Percentiles rank a stretch among this genome's conserved stretches.
These are phyloP conservation scores for Penicillium sp. DNA, from an alignment of 2,329 filamentous ascomycete genomes.

Conservation along the genomic window DNA sequence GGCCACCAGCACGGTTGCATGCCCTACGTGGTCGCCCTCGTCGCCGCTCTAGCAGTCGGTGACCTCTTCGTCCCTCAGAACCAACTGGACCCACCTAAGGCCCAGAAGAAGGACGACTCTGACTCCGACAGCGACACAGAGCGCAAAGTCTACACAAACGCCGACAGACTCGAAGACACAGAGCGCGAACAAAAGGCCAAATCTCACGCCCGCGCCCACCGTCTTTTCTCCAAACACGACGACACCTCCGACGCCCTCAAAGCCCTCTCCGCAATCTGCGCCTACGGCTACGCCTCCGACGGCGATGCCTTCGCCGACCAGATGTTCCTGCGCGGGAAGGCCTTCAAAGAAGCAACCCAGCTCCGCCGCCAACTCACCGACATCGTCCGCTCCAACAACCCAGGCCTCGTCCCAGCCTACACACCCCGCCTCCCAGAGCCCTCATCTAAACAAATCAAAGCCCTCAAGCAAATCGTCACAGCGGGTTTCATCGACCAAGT, in stretches of 20 bases:
- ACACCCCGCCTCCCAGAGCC: slow-evolving; percentile 57
- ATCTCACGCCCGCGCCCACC: slow-evolving; percentile 71
- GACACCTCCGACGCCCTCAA: slow-evolving; percentile 86
- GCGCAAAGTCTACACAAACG: slow-evolving; percentile 56
- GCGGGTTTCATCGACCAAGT: slow-evolving; percentile 94
- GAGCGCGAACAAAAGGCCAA: slow-evolving; percentile 65
- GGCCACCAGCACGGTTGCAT: slow-evolving; percentile 81
- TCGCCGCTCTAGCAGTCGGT: slow-evolving; percentile 82
- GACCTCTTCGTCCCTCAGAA: slow-evolving; percentile 85
- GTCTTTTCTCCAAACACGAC: slow-evolving; percentile 77
- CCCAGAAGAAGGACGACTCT: slow-evolving; percentile 30
- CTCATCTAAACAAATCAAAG: slow-evolving; percentile 69
- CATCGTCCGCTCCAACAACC: slow-evolving; percentile 74
- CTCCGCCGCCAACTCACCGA: slow-evolving; percentile 80
- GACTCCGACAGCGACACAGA: slow-evolving; percentile 40
- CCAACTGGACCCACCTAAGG: slow-evolving; percentile 60
- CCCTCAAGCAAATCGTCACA: slow-evolving; percentile 87
- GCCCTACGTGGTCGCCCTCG: slow-evolving; percentile 82
- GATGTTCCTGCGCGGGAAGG: slow-evolving; percentile 85
- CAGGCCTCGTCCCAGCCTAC: slow-evolving; percentile 46
- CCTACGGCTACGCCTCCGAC: slow-evolving; percentile 72
- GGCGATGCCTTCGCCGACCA: slow-evolving; percentile 73
- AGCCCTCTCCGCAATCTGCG: slow-evolving; percentile 81
- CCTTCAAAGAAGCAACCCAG: slow-evolving; percentile 80
- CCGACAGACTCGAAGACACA: slow-evolving; percentile 71